phyloP scores from a whole-genome alignment of 2,329 filamentous ascomycete species.

The Didymella pinodella region DNA sequence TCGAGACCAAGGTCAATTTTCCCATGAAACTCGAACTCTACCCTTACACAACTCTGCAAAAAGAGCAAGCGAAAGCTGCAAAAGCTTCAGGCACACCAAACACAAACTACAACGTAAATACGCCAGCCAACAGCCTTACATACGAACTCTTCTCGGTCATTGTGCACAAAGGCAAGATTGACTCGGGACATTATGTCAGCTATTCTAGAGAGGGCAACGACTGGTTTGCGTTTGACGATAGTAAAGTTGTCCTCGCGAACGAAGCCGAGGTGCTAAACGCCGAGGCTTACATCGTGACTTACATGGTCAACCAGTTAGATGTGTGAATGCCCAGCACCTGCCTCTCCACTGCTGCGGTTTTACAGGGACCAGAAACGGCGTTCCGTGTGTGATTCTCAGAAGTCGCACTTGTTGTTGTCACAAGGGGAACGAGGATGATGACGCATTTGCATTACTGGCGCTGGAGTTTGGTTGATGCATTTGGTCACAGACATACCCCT shows the following conservation, averaged over 20 bases:
- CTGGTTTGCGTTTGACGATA: constrained; percentile 97
- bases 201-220: constrained; percentile 83
- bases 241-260: constrained; percentile 83
- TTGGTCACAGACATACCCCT: not conserved
- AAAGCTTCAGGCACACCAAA: constrained; percentile 50
- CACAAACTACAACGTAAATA: constrained; percentile 45
- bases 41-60: constrained; percentile 78
- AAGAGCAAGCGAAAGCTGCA: constrained; percentile 38
- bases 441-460: not conserved
- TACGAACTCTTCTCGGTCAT: constrained; percentile 92
- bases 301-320: constrained; percentile 56
- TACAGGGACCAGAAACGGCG: not conserved
- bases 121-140: constrained; percentile 64
- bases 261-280: constrained; percentile 85
- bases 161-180: constrained; percentile 91
- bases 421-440: not conserved
- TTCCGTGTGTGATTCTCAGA: not conserved
- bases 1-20: constrained; percentile 86
- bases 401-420: not conserved
- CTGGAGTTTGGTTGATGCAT: not conserved
- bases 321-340: constrained; percentile 23
- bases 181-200: constrained; percentile 91
- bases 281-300: constrained; percentile 91
- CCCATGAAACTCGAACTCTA: constrained; percentile 88
- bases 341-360: not conserved